A percentile compares a stretch with the other conserved stretches of the same genome.
Evolutionary conservation across 306 rosid species (phyloP).

Genomic region (Cicer judaicum): DNA sequence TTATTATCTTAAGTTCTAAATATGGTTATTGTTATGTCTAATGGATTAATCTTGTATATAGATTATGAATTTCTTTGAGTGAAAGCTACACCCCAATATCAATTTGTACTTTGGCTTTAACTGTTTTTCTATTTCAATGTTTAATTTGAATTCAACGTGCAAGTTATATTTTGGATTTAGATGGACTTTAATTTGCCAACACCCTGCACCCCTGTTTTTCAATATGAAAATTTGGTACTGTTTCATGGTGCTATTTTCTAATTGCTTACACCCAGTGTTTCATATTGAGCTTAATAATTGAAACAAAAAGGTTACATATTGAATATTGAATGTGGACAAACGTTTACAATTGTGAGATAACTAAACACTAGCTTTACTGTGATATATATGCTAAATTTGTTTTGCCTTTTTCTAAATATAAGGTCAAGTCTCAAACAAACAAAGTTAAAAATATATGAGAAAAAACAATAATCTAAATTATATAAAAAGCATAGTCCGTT

Average conservation of each 20-base stretch:
- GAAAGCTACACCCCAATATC: conserved; percentile 39
- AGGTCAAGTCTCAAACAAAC: too few species aligned
- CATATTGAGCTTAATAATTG: not conserved
- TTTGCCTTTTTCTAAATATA: too few species aligned
- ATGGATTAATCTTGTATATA: conserved; percentile 44
- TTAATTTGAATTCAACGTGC: conserved; percentile 23
- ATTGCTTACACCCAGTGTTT: not conserved
- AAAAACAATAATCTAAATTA: too few species aligned
- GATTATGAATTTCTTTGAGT: conserved; percentile 1
- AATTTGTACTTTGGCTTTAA: conserved; percentile 28
- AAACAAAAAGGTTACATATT: too few species aligned
- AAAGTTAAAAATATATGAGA: too few species aligned
- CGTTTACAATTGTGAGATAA: too few species aligned
- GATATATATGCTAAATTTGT: too few species aligned
- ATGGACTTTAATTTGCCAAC: not conserved
- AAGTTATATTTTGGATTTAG: conserved; percentile 19
- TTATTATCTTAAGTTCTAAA: conserved; percentile 11
- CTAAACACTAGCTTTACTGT: too few species aligned
- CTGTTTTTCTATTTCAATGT: conserved; percentile 41
- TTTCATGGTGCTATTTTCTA: not conserved
- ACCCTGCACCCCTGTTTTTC: conserved; percentile 20
- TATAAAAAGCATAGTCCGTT: too few species aligned
- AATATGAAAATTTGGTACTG: not conserved
- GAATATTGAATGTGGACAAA: too few species aligned
- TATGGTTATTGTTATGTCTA: conserved; percentile 11